Base-by-base conservation (phyloP, 2,329 filamentous ascomycete species). In the Aspergillus chevalieri region DNA sequence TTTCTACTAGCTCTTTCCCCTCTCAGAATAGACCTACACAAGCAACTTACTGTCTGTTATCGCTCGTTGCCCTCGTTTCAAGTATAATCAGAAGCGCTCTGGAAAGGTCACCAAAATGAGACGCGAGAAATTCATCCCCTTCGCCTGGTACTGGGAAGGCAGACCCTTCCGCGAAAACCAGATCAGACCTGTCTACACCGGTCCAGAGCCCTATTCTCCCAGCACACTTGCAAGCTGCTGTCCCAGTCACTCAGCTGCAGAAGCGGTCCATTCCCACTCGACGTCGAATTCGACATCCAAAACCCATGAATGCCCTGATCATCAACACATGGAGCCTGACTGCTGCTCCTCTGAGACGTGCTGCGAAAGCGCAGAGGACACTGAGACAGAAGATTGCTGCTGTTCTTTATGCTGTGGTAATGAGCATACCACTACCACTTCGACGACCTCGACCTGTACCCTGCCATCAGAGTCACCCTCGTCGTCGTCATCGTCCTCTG, bases 91-190 rank as follows among this genome's bases (percentile, higher is more conserved):
- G 10, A 43, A 42, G 12, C 9, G 39, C 10, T 30, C 26, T 9
- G 26, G 10, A 30, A 30, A 12, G 24, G 9, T 39, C 38, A 30
- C 10, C 30, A 48, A 36, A 15, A 51, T 48, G 46, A 53, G 39
- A 38, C 43, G 42, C 7, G 38, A 47, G 19, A 43, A n/a, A 15
- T 21, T 22, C 44, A 51, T 61, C 7, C 60, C 59, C 21, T 61
- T 52, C 28, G 45, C 43, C 19, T 61, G 59, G 57, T 61, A 59
- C 49, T 62, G 56, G 57, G 44, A 52, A 19, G 57, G 58, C 48
- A 58, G 60, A 38, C 44, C 59, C 8, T 48, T 58, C 34, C 54
- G 53, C 33, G 53, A 17, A 41, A 41, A 21, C 15, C 38, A 41
- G 22, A 41, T 22, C 38, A 19, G 38, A 2, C 38, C 38, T 10